Base-by-base conservation (phyloP, 2,329 filamentous ascomycete genomes). In the Ampelomyces quisqualis region DNA sequence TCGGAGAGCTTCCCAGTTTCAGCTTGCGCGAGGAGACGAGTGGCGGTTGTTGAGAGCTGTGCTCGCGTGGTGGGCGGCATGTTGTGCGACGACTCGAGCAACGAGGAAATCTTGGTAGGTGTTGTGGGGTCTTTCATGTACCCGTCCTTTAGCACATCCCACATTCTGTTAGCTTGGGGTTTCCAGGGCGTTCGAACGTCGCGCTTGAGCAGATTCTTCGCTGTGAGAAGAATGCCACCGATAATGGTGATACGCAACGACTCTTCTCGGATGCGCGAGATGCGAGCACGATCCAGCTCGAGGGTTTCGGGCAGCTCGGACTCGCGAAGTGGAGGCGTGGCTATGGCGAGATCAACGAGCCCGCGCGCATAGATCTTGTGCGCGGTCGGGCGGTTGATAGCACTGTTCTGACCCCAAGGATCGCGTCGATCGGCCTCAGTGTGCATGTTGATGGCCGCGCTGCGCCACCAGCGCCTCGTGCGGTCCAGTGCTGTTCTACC, bases 201-300 rank as follows among this genome's bases (percentile, higher is more conserved):
- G 11, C 88, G 81, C 69, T 90, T 90, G 21, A 93, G 77, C 6
- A 91, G 74, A 54, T 90, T 91, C 72, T 93, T 93, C 66, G 84
- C 85, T 36, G 89, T 88, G 10, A 91, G 71, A 19, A 90, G 72
- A 33, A 91, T 84, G 0, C 86, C 84, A 1, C 85, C 86, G 3
- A 85, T 79, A 1, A 85, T 86, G 15, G 87, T 79, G 54, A 91
- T 84, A 30, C 81, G 78, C 31, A 84, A 69, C 1, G 81, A 75
- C 43, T 81, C 74, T 18, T 70, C 65, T 7, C 81, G 78, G 33
- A 81, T 76, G 15, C 75, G 74, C 2, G 71, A 67, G 28, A 88
- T 78, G 11, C 87, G 84, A 38, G 76, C 77, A 27, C 74, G 64
- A 54, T 93, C 88, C 1, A 91, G 77, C 10, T 75, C 74, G 14